phyloP scores from a whole-genome alignment of 768 basidiomycete species.

The Amanita molliuscula region DNA sequence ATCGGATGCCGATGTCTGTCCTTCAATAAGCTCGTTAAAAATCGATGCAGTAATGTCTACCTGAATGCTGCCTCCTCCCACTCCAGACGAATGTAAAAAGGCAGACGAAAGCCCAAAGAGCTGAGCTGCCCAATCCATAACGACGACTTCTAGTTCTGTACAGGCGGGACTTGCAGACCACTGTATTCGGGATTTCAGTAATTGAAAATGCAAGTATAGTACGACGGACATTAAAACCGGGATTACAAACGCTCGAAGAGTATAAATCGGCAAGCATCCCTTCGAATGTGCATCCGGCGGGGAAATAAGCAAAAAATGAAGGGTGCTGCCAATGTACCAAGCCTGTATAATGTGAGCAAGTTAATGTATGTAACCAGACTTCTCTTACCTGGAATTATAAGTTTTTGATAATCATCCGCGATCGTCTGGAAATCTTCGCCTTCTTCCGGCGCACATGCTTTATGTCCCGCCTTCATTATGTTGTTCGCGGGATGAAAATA shows the following conservation, averaged over 20 bases:
- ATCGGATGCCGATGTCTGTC: constrained; percentile 79
- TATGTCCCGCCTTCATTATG: not conserved
- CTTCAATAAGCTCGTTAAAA: not conserved
- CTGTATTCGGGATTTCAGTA: constrained; percentile 24
- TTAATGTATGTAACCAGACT: not conserved
- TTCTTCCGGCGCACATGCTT: constrained; percentile 24
- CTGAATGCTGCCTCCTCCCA: constrained; percentile 80
- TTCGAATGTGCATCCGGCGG: constrained; percentile 68
- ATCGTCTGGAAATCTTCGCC: constrained; percentile 72
- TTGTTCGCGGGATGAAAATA: not conserved
- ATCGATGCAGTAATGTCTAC: constrained; percentile 21
- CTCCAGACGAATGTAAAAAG: constrained; percentile 56
- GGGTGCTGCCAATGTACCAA: constrained; percentile 91
- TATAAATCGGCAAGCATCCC: constrained; percentile 81
- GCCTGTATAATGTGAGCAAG: constrained; percentile 26
- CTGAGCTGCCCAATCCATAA: constrained; percentile 87
- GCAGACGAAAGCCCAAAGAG: constrained; percentile 60
- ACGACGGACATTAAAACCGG: constrained; percentile 74
- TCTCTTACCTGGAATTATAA: constrained; percentile 65
- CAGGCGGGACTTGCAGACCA: constrained; percentile 87
- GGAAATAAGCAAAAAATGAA: constrained; percentile 84
- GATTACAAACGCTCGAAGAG: constrained; percentile 62
- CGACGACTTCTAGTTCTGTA: constrained; percentile 80
- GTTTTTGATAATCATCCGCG: constrained; percentile 66
- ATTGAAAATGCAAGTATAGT: not conserved